These are phyloP conservation scores for Sporothrix euskadiensis DNA, from an alignment of 2,329 filamentous ascomycete genomes.

Conservation along the genomic window DNA sequence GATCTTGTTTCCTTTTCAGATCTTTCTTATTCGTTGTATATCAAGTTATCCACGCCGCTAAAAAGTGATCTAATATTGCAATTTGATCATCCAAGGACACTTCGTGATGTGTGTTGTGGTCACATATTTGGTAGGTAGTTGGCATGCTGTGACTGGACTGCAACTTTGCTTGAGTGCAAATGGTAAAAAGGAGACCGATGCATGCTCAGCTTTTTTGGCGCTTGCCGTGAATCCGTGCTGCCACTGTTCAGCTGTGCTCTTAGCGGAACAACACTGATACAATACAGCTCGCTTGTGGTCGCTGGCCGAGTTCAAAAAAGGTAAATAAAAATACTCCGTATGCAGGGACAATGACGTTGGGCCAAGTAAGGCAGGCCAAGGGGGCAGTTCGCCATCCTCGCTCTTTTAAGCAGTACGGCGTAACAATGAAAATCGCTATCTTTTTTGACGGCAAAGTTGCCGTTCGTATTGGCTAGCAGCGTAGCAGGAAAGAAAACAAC, in stretches of 20 bases:
- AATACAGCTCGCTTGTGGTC: background rate
- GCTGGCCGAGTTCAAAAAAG: background rate
- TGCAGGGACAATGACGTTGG: background rate
- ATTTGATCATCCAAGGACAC: no score
- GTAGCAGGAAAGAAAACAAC: background rate
- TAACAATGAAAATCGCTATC: background rate
- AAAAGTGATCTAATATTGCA: no score
- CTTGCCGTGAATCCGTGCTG: background rate
- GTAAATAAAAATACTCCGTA: background rate
- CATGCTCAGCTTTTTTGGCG: no score
- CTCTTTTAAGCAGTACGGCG: background rate
- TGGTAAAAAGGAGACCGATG: background rate
- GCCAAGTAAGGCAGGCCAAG: background rate
- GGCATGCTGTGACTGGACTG: no score
- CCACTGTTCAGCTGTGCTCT: background rate
- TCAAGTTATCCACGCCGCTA: background rate
- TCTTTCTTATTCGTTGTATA: background rate
- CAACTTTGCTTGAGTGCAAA: no score
- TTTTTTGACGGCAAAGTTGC: background rate
- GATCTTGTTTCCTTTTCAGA: background rate
- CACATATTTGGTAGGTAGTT: no score
- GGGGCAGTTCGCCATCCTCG: background rate
- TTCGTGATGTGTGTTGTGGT: no score
- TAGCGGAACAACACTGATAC: constrained; percentile 1
- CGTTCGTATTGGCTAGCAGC: background rate